Evolutionary conservation across 208 protist genomes (phyloP).

Genomic region (Angomonas deanei): DNA sequence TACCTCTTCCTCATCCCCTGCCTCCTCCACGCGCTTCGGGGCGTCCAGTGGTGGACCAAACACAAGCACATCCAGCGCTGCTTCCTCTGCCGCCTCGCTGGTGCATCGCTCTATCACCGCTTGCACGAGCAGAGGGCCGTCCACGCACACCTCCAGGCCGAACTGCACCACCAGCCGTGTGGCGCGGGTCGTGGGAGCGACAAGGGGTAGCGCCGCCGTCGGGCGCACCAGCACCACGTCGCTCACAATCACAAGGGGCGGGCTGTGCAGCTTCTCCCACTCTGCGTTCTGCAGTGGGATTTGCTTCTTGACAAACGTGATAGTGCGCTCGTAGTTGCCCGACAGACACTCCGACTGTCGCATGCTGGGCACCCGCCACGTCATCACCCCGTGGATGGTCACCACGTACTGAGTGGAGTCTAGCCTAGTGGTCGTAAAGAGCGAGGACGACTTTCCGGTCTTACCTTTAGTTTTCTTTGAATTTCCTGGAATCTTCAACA

Average conservation of each 20-base stretch:
- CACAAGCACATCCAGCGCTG: conserved; percentile 57
- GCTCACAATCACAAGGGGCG: conserved; percentile 59
- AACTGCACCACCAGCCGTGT: conserved; percentile 66
- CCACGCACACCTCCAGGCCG: conserved; percentile 65
- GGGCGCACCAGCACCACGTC: conserved; percentile 59
- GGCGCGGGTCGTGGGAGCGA: neutral
- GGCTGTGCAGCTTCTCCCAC: conserved; percentile 58
- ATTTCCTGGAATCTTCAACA: neutral
- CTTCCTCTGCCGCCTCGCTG: conserved; percentile 55
- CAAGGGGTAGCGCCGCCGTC: neutral
- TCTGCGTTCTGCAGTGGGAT: conserved; percentile 41
- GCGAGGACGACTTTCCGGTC: conserved; percentile 3
- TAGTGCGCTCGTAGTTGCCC: conserved; percentile 53
- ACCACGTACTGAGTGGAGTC: conserved; percentile 34
- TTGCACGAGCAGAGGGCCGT: conserved; percentile 50
- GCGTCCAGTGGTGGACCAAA: conserved; percentile 23
- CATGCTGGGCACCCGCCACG: conserved; percentile 78
- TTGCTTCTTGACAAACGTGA: conserved; percentile 54
- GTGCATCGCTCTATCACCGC: conserved; percentile 61
- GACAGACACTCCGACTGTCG: conserved; percentile 28
- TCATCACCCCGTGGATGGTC: conserved; percentile 74
- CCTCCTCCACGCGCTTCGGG: conserved; percentile 3
- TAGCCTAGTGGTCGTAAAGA: neutral
- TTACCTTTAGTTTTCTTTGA: neutral
- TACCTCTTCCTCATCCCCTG: conserved; percentile 12